phyloP scores from a whole-genome alignment of 352 stramenopile genomes.

The Phytophthora idaei region DNA sequence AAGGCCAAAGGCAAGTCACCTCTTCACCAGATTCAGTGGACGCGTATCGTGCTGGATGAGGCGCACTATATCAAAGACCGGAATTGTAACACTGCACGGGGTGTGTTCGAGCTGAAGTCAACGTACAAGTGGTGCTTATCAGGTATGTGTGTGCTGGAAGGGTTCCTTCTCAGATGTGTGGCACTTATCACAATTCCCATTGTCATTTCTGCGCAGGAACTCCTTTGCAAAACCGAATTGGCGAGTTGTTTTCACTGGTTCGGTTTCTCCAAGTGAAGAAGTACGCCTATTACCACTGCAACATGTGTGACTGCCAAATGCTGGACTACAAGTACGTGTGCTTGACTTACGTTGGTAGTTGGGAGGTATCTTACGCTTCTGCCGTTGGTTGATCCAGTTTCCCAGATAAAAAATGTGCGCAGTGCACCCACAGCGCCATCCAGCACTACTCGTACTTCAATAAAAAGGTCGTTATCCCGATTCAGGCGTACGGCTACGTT shows the following conservation, averaged over 20 bases:
- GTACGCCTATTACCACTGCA: slow-evolving; percentile 99
- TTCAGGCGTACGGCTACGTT: slow-evolving; percentile 95
- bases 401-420: slow-evolving; percentile 83
- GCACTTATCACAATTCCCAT: neutral
- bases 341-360: neutral
- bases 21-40: slow-evolving; percentile 97
- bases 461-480: slow-evolving; percentile 98
- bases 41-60: slow-evolving; percentile 97
- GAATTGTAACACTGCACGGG: slow-evolving; percentile 94
- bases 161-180: neutral
- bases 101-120: slow-evolving; percentile 96
- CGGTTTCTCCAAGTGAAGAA: slow-evolving; percentile 97
- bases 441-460: slow-evolving; percentile 99
- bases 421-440: slow-evolving; percentile 94
- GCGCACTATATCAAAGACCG: slow-evolving; percentile 96
- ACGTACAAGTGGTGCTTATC: slow-evolving; percentile 98
- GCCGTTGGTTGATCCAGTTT: slow-evolving; percentile 43
- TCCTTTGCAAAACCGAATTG: slow-evolving; percentile 95
- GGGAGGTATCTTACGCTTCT: slow-evolving; percentile 22
- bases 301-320: slow-evolving; percentile 93
- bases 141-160: slow-evolving; percentile 61
- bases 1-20: slow-evolving; percentile 64
- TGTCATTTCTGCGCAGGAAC: slow-evolving; percentile 50
- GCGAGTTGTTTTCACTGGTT: slow-evolving; percentile 97
- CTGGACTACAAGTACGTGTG: slow-evolving; percentile 94